phyloP scores from a whole-genome alignment of 2,329 filamentous ascomycete species.

The Colletotrichum nymphaeae region DNA sequence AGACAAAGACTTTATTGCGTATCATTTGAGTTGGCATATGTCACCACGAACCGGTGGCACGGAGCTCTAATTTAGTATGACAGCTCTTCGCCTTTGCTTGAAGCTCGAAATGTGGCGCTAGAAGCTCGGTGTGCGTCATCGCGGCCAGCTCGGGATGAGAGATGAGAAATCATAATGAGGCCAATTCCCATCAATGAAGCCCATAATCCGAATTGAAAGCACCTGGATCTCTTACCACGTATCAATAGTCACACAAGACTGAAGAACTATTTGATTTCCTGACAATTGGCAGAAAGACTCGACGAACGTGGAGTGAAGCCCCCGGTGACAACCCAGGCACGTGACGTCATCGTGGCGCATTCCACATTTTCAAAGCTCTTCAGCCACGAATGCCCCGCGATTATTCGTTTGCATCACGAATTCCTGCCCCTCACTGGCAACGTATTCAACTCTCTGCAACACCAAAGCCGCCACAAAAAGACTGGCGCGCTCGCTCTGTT shows the following conservation, averaged over 20 bases:
- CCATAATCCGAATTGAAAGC: neutral
- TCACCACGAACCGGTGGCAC: neutral
- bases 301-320: neutral
- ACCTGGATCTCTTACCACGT: fast-evolving
- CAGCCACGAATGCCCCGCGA: constrained; percentile 37
- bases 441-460: constrained; percentile 1
- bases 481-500: neutral
- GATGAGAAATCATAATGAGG: neutral
- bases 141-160: neutral
- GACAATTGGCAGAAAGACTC: neutral
- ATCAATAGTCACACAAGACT: no score
- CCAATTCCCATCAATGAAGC: neutral
- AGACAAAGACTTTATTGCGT: neutral
- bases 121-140: constrained; percentile 12
- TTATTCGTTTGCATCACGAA: constrained; percentile 23
- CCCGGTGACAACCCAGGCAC: neutral
- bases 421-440: constrained; percentile 29
- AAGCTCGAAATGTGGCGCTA: constrained; percentile 10
- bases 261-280: no score
- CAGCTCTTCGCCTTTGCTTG: neutral
- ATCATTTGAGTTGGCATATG: neutral
- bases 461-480: constrained; percentile 6
- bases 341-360: constrained; percentile 34
- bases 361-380: neutral
- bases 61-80: neutral